Evolutionary conservation across 2,329 filamentous ascomycete species (phyloP).

Genomic region (Neopestalotiopsis sp.): DNA sequence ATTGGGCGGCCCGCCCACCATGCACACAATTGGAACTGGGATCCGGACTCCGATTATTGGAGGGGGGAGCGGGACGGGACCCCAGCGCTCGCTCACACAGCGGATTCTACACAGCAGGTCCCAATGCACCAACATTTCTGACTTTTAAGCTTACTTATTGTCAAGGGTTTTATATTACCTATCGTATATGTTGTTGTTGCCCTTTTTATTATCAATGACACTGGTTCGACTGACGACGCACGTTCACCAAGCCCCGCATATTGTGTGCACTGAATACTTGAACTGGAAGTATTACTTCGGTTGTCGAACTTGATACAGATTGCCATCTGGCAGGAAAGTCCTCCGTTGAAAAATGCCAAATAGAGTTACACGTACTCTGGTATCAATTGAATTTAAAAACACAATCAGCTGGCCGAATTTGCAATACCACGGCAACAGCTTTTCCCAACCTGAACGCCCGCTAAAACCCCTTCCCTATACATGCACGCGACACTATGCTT

Average conservation of each 20-base stretch:
- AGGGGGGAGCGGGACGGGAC: background rate
- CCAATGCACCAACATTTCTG: background rate
- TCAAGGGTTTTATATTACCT: too few species aligned
- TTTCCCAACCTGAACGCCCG: constrained; percentile 13
- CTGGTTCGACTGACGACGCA: background rate
- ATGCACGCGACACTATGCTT: background rate
- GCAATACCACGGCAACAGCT: background rate
- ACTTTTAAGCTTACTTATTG: too few species aligned
- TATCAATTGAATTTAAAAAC: background rate
- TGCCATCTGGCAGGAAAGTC: background rate
- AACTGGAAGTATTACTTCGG: background rate
- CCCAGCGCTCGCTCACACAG: background rate
- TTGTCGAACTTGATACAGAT: background rate
- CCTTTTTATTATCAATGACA: background rate
- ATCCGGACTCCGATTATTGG: background rate
- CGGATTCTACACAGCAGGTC: background rate
- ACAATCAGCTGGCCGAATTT: background rate
- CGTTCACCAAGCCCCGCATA: background rate
- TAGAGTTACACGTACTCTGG: background rate
- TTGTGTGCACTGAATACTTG: background rate
- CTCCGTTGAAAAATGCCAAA: background rate
- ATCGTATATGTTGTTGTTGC: too few species aligned
- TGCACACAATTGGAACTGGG: background rate
- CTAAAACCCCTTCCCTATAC: constrained; percentile 4
- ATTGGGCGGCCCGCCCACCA: constrained; percentile 3